Base-by-base conservation (phyloP, 768 basidiomycete species). In the Cyclocybe aegerita region DNA sequence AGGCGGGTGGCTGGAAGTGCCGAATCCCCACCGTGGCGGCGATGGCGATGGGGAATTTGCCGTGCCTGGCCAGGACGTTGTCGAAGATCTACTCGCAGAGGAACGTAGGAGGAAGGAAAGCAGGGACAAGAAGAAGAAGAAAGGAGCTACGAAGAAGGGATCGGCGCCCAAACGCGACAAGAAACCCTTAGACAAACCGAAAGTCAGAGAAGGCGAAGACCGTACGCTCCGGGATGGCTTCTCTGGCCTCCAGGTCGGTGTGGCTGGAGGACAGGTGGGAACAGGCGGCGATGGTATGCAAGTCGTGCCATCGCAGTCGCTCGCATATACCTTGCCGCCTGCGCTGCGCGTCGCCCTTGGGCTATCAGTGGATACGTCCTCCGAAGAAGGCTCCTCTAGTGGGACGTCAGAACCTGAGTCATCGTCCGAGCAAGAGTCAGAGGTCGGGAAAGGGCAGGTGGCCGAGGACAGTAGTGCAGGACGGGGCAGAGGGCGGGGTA, bases 321-420 rank as follows among this genome's bases (percentile, higher is more conserved):
- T 63, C 4, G 58, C 68, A 17, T 61, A 63, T 12, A 57, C 60
- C 34, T 56, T 81, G 9, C 67, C 75, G 1, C 60, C 67, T 0
- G 63, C 68, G 4, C 71, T 85, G 63, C 73, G 79, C 50, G 60
- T 64, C 9, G 81, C 81, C 2, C 58, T 86, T 4, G 85, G 82
- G 7, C 50, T 76, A 48, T n/a, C n/a, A n/a, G n/a, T n/a, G n/a
- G 62, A 63, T 48, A 58, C 16, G 30, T 56, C 48, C 1, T 48
- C 45, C 12, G 50, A 49, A 8, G 52, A 45, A 48, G 54, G n/a
- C 14, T 40, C 49, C 2, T 48, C 42, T 0, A 38, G 46, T 14
- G 3, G 46, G 15, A 29, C 16, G 34, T 17, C 16, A 10, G 8
- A 38, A 31, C 4, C 9, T 23, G 35, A 9, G 41, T 10, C n/a